Conservation (phyloP, 305 asterid species). For the Andrographis paniculata region DNA sequence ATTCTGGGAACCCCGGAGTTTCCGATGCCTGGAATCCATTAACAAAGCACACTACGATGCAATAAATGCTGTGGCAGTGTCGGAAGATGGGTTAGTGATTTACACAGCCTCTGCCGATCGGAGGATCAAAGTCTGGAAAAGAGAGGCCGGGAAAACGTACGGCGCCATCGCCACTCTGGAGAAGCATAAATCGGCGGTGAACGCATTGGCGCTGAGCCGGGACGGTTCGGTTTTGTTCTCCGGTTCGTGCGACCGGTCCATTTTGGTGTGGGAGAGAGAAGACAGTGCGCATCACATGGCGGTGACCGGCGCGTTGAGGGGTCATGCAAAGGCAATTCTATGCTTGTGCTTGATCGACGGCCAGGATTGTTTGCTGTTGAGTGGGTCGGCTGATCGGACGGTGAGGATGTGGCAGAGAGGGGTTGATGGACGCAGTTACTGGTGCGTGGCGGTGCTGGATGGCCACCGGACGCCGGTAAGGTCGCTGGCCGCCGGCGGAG, state of each 20-base stretch:
- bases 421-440: constrained; percentile 38
- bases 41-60: constrained; percentile 75
- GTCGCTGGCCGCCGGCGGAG: constrained; percentile 40
- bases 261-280: constrained; percentile 87
- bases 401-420: constrained; percentile 73
- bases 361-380: constrained; percentile 44
- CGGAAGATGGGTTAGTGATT: constrained; percentile 36
- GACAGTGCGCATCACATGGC: constrained; percentile 67
- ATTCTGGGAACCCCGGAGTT: constrained; percentile 34
- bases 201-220: constrained; percentile 47
- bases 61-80: constrained; percentile 46
- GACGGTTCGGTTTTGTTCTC: constrained; percentile 69
- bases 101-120: constrained; percentile 82
- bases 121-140: constrained; percentile 58
- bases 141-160: constrained; percentile 30
- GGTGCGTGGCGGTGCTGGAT: constrained; percentile 58
- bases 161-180: constrained; percentile 45
- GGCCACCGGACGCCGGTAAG: constrained; percentile 71
- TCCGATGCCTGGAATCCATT: constrained; percentile 46
- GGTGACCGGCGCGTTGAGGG: constrained; percentile 72
- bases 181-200: constrained; percentile 77
- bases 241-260: constrained; percentile 75
- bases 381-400: constrained; percentile 85
- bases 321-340: constrained; percentile 54
- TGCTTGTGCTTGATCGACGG: constrained; percentile 55